A percentile compares a stretch with the other conserved stretches of the same genome.
These are phyloP conservation scores for Cladophialophora yegresii DNA, from an alignment of 2,329 filamentous ascomycete genomes.

Conservation along the genomic window DNA sequence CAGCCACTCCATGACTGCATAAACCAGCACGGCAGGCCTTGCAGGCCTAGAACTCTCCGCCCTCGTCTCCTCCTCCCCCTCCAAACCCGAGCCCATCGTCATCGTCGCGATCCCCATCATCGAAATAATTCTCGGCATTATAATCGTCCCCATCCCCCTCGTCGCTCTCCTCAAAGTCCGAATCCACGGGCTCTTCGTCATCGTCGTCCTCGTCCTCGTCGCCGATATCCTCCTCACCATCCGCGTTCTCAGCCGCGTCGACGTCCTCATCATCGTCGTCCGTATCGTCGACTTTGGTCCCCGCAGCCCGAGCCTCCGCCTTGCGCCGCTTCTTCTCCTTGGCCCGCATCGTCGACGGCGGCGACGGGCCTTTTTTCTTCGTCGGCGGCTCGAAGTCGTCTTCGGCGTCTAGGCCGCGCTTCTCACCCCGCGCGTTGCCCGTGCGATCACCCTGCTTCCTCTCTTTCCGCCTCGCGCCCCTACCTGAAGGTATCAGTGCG, in stretches of 20 bases:
- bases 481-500: constrained; percentile 19
- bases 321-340: constrained; percentile 18
- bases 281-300: constrained; percentile 39
- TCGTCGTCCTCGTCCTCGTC: constrained; percentile 49
- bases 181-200: constrained; percentile 58
- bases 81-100: constrained; percentile 52
- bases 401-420: constrained; percentile 41
- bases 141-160: constrained; percentile 63
- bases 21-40: not conserved
- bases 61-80: constrained; percentile 53
- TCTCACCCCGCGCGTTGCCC: constrained; percentile 36
- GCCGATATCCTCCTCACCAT: constrained; percentile 42
- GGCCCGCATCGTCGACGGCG: constrained; percentile 20
- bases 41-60: constrained; percentile 12
- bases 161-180: constrained; percentile 63
- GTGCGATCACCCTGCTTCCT: constrained; percentile 3
- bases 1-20: not conserved
- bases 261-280: constrained; percentile 45
- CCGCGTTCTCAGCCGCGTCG: constrained; percentile 44
- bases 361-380: constrained; percentile 42
- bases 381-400: constrained; percentile 43
- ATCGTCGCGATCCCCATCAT: constrained; percentile 58
- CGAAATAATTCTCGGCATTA: constrained; percentile 66
- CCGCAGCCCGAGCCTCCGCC: constrained; percentile 24
- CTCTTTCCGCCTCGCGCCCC: constrained; percentile 21